These are phyloP conservation scores for Cyclotella cryptica DNA, from an alignment of 108 stramenopile species.

Conservation along the genomic window DNA sequence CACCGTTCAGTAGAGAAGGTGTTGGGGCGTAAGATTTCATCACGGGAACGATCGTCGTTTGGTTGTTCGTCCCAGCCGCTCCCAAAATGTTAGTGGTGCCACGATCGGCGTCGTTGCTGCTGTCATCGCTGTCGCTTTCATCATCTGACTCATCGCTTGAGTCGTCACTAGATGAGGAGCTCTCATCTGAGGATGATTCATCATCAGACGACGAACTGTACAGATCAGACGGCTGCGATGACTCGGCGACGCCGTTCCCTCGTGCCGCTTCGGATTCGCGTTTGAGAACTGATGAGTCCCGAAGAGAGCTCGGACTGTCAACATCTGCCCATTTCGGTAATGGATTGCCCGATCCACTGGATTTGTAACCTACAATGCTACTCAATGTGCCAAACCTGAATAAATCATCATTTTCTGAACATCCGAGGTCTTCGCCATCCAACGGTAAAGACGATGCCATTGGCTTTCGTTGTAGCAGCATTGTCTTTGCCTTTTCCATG, in stretches of 20 bases:
- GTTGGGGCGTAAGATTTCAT: constrained; percentile 12
- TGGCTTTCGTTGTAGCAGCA: constrained; percentile 65
- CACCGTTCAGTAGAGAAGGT: constrained; percentile 29
- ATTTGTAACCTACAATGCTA: constrained; percentile 74
- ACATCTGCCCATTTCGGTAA: constrained; percentile 89
- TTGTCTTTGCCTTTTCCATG: constrained; percentile 54
- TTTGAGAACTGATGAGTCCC: constrained; percentile 68
- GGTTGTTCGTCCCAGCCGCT: constrained; percentile 22
- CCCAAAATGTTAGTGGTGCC: constrained; percentile 5
- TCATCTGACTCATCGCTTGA: constrained; percentile 31
- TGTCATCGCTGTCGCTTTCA: constrained; percentile 33
- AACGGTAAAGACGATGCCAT: constrained; percentile 74
- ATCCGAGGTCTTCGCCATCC: constrained; percentile 34
- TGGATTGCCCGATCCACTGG: constrained; percentile 73
- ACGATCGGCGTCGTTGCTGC: constrained; percentile 11
- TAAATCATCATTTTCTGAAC: constrained; percentile 36
- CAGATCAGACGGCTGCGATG: neutral
- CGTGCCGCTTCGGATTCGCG: constrained; percentile 1
- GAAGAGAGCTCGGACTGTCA: constrained; percentile 77
- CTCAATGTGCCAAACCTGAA: constrained; percentile 91
- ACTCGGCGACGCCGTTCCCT: constrained; percentile 7
- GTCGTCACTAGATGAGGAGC: constrained; percentile 30
- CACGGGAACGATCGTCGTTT: neutral
- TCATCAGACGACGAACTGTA: constrained; percentile 45
- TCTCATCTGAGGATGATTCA: constrained; percentile 27